Evolutionary conservation across 2,329 filamentous ascomycete genomes (phyloP), one percentile per base, ranked within the genome.

Genomic region (Alternaria longipes): DNA sequence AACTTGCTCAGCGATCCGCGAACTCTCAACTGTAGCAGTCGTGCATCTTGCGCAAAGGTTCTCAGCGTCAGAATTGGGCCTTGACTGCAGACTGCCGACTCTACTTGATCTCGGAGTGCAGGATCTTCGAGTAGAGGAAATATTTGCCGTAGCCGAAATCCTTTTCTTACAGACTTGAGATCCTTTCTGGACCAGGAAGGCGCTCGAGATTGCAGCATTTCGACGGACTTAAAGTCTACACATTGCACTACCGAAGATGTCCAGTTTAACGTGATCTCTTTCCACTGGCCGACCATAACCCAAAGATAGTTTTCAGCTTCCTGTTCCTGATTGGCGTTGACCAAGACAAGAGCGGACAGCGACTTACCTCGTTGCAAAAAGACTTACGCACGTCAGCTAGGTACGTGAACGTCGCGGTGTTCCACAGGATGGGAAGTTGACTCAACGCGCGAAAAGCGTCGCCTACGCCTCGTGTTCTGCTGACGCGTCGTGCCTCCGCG

Each of bases 11-110:
- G 3, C 11, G 32, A 16, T 16, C 12, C 32, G 32, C 12, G 32
- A 14, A 36, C 32, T 16, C 32, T 38, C 34, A 9, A n/a, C 34
- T 38, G 16, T 38, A 38, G 32, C 46, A 55, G 22, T 14, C 53
- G 41, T 46, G 36, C 53, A 28, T 55, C 53, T 46, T 55, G n/a
- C 16, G 53, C 53, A 47, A 55, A 47, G 24, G 53, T 55, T 20
- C 22, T 34, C 42, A 55, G 38, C 26, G 53, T 55, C 30, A 55
- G 26, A 18, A 55, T 55, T 22, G 53, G 53, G 18, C 53, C 53
- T 55, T 55, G 53, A 16, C 53, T n/a, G 28, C 30, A 47, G 30
- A 55, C 32, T 36, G 30, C 53, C 28, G 22, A 16, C 41, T 55
- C 42, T 8, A 55, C 53, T 28, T 22, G 9, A 6, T 36, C 18